Evolutionary conservation across 371 early-diverging fungal genomes (phyloP).

Genomic region (Syncephalastrum contaminatum): DNA sequence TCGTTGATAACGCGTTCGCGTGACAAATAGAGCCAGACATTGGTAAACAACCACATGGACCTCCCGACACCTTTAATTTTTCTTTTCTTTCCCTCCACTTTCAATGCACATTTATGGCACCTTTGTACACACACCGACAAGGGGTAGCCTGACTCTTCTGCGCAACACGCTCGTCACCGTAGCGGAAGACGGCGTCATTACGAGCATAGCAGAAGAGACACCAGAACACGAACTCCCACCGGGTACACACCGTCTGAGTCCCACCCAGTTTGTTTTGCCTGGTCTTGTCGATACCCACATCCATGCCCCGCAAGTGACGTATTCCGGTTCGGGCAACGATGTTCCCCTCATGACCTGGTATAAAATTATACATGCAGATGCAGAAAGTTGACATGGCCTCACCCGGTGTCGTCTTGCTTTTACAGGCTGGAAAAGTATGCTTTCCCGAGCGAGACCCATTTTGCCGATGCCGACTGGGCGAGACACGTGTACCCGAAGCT

Average conservation of each 20-base stretch:
- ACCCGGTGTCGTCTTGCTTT: not conserved
- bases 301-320: conserved; percentile 72
- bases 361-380: not conserved
- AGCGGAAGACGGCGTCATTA: not conserved
- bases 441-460: conserved; percentile 61
- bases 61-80: too few species aligned
- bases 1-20: too few species aligned
- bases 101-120: conserved; percentile 11
- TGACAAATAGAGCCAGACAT: too few species aligned
- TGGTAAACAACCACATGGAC: too few species aligned
- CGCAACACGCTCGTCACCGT: conserved; percentile 2
- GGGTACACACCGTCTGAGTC: not conserved
- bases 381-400: not conserved
- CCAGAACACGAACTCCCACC: conserved; percentile 1
- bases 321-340: conserved; percentile 66
- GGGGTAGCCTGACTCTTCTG: conserved; percentile 1
- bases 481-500: conserved; percentile 39
- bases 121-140: conserved; percentile 11
- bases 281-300: conserved; percentile 74
- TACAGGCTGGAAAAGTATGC: conserved; percentile 58
- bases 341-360: conserved; percentile 63
- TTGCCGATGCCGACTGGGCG: conserved; percentile 41
- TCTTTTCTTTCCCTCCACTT: too few species aligned
- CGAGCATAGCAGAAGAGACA: not conserved
- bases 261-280: conserved; percentile 51